Base-by-base conservation (phyloP, 805 yeast genomes). In the Kodamaea hsintzibuensis region DNA sequence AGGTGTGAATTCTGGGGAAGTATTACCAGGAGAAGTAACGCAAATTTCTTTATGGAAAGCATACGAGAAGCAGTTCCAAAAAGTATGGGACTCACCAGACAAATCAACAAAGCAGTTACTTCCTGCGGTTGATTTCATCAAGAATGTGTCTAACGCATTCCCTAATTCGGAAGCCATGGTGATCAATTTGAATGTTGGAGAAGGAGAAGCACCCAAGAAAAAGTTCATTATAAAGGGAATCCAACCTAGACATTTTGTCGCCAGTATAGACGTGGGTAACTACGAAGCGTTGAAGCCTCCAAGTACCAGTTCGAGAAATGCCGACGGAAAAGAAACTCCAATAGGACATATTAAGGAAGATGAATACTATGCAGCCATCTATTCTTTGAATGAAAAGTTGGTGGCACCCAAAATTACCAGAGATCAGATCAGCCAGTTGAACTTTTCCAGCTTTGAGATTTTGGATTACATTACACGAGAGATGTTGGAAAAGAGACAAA, bases 41-140 rank as follows among this genome's bases (percentile, higher is more conserved):
- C 99, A 95, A 72, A 92, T 95, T 22, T 88, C 96, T 16, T 79
- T 95, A 44, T 95, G 99, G 99, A 90, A 91, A 68, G 84, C 96
- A 0, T 95, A 95, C 72, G 98, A 95, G 68, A 76, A 84, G 12
- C 95, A 88, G 67, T 95, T 95, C 63, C 87, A 87, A 56, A 81
- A 80, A 52, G 82, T 81, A 52, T 81, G 85, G 62, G 77, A 82
- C 39, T 68, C 70, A 12, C 56, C 61, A 1, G 64, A 62, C 48
- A 59, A 66, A 14, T 67, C 66, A 43, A 69, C 59, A 60, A 71
- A 69, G 49, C 67, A 67, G 19, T 73, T 93, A 49, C 77, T 93
- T 33, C 96, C 97, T 0, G 99, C 99, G 0, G 98, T 95, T 10
- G 98, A 95, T 60, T 95, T 95, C 69, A 95, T 95, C 68, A 91